These are phyloP conservation scores for Paraphoma sp. DNA, from an alignment of 2,329 filamentous ascomycete genomes.

Conservation along the genomic window DNA sequence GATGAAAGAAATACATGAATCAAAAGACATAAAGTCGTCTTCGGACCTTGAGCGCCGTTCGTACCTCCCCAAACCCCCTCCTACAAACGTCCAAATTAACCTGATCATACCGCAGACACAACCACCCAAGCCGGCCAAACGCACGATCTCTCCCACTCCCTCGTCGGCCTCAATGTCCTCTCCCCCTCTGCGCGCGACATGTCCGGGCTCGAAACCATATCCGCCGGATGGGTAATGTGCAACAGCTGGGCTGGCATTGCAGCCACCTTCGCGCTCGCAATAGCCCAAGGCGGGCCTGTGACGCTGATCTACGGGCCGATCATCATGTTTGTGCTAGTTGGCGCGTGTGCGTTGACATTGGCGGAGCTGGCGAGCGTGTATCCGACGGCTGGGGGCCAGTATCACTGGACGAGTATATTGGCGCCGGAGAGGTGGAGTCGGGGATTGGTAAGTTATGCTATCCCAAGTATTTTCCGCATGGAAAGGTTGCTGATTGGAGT, in stretches of 20 bases:
- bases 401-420: conserved; percentile 39
- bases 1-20: not conserved
- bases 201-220: conserved; percentile 18
- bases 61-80: not conserved
- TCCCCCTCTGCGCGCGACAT: conserved; percentile 13
- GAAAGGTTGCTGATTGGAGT: not conserved
- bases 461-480: too few relatives aligned
- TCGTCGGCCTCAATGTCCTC: conserved; percentile 13
- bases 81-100: too few relatives aligned
- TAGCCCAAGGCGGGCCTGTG: conserved; percentile 17
- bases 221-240: conserved; percentile 23
- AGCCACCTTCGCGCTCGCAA: conserved; percentile 18
- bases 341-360: conserved; percentile 15
- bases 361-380: conserved; percentile 42
- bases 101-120: not conserved
- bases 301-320: conserved; percentile 21
- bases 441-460: too few relatives aligned
- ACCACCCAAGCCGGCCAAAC: conserved; percentile 8
- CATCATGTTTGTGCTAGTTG: conserved; percentile 18
- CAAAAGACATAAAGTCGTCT: not conserved
- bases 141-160: conserved; percentile 4
- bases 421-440: conserved; percentile 48
- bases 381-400: conserved; percentile 36
- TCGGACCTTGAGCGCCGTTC: conserved; percentile 2
- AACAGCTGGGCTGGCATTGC: conserved; percentile 24